Base-by-base conservation (phyloP, 495 filamentous ascomycete species). In the Immersiella caudata region DNA sequence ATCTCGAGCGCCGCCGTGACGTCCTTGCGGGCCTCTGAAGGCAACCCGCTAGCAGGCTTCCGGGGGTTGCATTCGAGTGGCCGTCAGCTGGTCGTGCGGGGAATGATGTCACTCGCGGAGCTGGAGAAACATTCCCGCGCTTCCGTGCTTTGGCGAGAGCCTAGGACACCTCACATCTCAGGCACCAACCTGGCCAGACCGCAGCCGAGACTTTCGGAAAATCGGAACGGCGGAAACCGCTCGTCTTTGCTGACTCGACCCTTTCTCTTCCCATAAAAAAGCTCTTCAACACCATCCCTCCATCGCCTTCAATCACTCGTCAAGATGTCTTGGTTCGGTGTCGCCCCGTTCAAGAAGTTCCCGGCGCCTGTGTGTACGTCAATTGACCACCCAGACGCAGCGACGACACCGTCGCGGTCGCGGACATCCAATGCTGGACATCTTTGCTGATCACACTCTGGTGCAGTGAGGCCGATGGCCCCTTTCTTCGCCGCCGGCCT, bases 401-500 rank as follows among this genome's bases (percentile, higher is more conserved):
- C 49, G 67, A 55, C 67, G 40, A 64, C 22, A 18, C 61, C 36
- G 54, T 57, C 66, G 16, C 63, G 71, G 46, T 24, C 56, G 18
- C 63, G 22, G 40, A 46, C 40, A 46, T 46, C 40, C 40, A 12
- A 46, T 46, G 40, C 40, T 46, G 40, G 40, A 46, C 40, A 46
- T 46, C 40, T 46, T 46, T 46, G 40, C 40, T 46, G 40, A 46
- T 12, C 40, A 46, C 64, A 69, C 65, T 71, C 65, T 50, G 36
- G 58, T 74, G 82, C 79, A 98, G 94, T 91, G 82, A 81, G 85
- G 83, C 93, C 94, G 70, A 86, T 96, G 88, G 88, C 86, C 75
- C 94, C 94, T 63, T 98, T 97, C 88, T 96, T 90, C 85, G 83
- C 86, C 82, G 94, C 94, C 77, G 93, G 92, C 70, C 73, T 89